Percentiles rank a stretch among this genome's conserved stretches.
Conservation (phyloP, 2,329 filamentous ascomycete genomes). For the Claviceps sorghi region DNA sequence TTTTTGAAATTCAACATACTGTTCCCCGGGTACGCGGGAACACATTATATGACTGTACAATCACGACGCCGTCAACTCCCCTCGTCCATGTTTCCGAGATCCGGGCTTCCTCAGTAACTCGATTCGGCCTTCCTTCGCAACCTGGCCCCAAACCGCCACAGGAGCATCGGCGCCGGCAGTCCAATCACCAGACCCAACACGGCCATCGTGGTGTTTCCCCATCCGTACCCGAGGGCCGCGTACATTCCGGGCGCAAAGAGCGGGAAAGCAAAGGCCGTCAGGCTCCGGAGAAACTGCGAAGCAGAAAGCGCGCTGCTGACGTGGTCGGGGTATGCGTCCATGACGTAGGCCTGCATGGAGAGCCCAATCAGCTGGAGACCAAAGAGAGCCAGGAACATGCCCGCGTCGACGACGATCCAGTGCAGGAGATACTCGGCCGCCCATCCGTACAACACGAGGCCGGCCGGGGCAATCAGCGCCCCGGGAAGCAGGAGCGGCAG, state of each 20-base stretch:
- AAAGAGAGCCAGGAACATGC: slow-evolving; percentile 18
- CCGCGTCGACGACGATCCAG: slow-evolving; percentile 25
- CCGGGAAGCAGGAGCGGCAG: slow-evolving; percentile 19
- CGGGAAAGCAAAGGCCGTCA: slow-evolving; percentile 32
- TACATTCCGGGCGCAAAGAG: slow-evolving; percentile 29
- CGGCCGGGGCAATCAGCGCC: slow-evolving; percentile 26
- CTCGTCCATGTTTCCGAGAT: not conserved
- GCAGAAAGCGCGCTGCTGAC: slow-evolving; percentile 33
- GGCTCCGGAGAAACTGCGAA: slow-evolving; percentile 26
- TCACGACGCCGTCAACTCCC: not conserved
- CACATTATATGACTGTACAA: not conserved
- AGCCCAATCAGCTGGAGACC: slow-evolving; percentile 19
- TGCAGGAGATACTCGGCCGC: slow-evolving; percentile 20
- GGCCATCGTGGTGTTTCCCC: slow-evolving; percentile 17
- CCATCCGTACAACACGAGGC: slow-evolving; percentile 31
- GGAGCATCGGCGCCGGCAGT: not conserved
- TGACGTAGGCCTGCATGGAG: slow-evolving; percentile 21
- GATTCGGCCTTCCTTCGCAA: not conserved
- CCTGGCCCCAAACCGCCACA: not conserved
- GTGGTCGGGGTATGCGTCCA: slow-evolving; percentile 32
- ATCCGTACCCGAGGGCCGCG: slow-evolving; percentile 13
- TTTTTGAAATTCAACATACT: not conserved
- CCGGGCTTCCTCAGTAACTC: not conserved
- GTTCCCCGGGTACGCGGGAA: not conserved
- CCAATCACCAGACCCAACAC: not conserved